phyloP scores from a whole-genome alignment of 495 filamentous ascomycete genomes.

The Pyrenopolyporus hunteri region DNA sequence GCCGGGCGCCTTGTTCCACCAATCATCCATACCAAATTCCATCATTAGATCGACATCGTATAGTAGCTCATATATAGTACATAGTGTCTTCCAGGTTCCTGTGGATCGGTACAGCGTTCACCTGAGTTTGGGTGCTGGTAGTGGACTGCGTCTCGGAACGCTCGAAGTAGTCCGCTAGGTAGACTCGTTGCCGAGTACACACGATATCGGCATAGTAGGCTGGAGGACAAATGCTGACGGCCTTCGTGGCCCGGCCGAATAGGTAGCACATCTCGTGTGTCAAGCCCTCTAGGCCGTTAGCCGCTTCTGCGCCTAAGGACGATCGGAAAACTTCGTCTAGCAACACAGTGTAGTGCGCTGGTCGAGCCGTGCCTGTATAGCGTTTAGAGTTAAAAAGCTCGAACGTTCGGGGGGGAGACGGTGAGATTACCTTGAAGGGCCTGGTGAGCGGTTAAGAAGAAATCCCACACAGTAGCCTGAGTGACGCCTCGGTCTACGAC shows the following conservation, averaged over 20 bases:
- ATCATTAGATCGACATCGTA: neutral
- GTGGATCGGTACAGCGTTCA: slow-evolving; percentile 48
- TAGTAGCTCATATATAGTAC: slow-evolving; percentile 70
- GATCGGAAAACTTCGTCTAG: slow-evolving; percentile 73
- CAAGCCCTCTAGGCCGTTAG: slow-evolving; percentile 65
- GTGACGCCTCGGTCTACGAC: slow-evolving; percentile 89
- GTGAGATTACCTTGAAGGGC: slow-evolving; percentile 67
- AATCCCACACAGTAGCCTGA: slow-evolving; percentile 76
- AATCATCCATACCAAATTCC: neutral
- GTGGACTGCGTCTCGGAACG: slow-evolving; percentile 43
- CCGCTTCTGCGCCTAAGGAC: slow-evolving; percentile 49
- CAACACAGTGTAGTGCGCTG: slow-evolving; percentile 79
- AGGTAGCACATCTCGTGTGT: slow-evolving; percentile 81
- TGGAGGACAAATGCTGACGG: slow-evolving; percentile 78
- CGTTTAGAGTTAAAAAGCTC: slow-evolving; percentile 9
- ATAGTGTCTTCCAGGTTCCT: slow-evolving; percentile 64
- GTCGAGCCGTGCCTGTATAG: slow-evolving; percentile 70
- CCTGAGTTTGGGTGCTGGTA: slow-evolving; percentile 19
- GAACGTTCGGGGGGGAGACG: neutral
- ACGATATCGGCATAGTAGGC: slow-evolving; percentile 84
- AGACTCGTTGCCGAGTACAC: slow-evolving; percentile 71
- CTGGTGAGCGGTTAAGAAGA: slow-evolving; percentile 85
- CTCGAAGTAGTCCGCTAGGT: slow-evolving; percentile 65
- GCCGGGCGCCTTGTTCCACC: neutral
- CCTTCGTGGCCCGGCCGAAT: slow-evolving; percentile 79